A percentile compares a stretch with the other conserved stretches of the same genome.
Evolutionary conservation across 179 eudicot species (phyloP).

Genomic region (Sideroxylon spinosum): DNA sequence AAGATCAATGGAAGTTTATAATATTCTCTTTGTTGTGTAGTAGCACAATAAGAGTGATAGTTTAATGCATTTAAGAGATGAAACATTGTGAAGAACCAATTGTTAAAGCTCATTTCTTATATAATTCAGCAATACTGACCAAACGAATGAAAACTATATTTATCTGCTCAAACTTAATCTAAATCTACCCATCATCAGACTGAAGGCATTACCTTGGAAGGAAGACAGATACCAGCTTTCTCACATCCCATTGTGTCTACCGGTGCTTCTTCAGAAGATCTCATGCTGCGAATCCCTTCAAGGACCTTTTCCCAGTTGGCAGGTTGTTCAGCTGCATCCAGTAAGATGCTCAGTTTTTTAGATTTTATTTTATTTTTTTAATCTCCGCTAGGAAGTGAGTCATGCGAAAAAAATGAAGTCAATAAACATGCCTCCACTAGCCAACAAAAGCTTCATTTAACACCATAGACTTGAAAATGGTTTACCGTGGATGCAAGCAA

Average conservation of each 20-base stretch:
- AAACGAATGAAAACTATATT: neutral
- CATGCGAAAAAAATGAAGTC: too few species aligned
- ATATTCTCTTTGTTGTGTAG: neutral
- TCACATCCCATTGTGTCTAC: conserved; percentile 94
- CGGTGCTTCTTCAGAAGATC: conserved; percentile 81
- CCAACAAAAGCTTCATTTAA: too few species aligned
- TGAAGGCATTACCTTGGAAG: conserved; percentile 53
- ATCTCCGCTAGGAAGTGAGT: neutral
- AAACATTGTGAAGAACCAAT: neutral
- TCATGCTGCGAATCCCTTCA: conserved; percentile 74
- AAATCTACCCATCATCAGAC: conserved; percentile 2
- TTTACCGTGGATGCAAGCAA: too few species aligned
- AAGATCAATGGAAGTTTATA: neutral
- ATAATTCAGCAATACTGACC: neutral
- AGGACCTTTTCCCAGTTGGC: conserved; percentile 69
- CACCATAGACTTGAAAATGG: too few species aligned
- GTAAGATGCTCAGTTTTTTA: neutral
- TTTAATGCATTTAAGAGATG: neutral
- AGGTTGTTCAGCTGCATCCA: conserved; percentile 45
- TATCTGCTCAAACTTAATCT: neutral
- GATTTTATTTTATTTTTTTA: neutral
- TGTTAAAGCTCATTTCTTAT: neutral
- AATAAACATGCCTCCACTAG: too few species aligned
- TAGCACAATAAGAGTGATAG: neutral
- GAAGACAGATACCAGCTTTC: conserved; percentile 78